Base-by-base conservation (phyloP, 1,139 yeast species). In the Spathaspora sp. region DNA sequence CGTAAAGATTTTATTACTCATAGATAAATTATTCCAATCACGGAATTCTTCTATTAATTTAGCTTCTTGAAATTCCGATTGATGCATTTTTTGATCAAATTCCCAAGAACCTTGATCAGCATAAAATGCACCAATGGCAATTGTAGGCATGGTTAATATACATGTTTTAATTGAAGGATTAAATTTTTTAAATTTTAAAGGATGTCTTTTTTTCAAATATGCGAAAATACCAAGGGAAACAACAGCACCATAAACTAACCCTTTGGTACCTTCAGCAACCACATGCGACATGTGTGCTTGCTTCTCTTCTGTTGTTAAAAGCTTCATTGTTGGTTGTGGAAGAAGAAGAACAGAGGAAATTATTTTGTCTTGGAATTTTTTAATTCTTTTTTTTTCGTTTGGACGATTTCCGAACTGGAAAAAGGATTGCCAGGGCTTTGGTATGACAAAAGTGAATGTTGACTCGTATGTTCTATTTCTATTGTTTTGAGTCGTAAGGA, bases 61-160 rank as follows among this genome's bases (percentile, higher is more conserved):
- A 33, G 55, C 50, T 47, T 67, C 65, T 39, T 57, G 54, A 47
- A 66, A 64, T 7, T 60, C 67, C n/a, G 68, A 59, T 17, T 67
- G 62, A 57, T 73, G 70, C 68, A 72, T 62, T 47, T 58, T 59
- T 49, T 68, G 63, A 55, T 74, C 79, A 51, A 73, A 74, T 50
- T 71, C 76, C 56, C 74, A 68, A n/a, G 78, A 72, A 17, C 80
- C 80, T 51, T 71, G 75, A 55, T 74, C 80, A 20, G 78, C 78
- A 60, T 60, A 74, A 50, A 73, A 72, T 0, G 77, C 78, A 13
- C 64, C 65, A 26, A 64, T 48, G 1, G 72, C 59, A 44, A 73
- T 60, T 7, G 78, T 70, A 25, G 80, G 80, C 69, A 74, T 68
- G 18, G 66, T 62, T 39, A 73, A 48, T 39, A 74, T 57, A 49